A percentile compares a stretch with the other conserved stretches of the same genome.
Conservation (phyloP, 164 flowering plant genomes). For the Euptelea pleiosperma region DNA sequence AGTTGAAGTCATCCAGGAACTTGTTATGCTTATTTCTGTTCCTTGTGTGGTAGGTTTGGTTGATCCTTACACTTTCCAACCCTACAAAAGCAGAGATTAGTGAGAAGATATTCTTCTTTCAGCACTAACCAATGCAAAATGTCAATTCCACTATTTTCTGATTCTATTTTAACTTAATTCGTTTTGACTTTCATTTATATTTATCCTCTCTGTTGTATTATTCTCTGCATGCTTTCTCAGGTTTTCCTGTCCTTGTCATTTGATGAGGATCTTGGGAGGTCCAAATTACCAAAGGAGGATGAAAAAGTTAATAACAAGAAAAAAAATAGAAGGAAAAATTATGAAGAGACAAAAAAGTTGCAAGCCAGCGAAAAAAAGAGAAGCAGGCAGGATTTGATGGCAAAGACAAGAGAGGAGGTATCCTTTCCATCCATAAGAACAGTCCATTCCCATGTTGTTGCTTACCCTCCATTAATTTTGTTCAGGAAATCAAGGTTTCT, state of each 20-base stretch:
- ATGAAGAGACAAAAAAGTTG: constrained; percentile 40
- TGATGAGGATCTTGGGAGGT: constrained; percentile 78
- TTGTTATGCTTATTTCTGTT: too few relatives aligned
- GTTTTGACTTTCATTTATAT: background rate
- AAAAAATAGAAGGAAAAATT: constrained; percentile 37
- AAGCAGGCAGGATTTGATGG: constrained; percentile 47
- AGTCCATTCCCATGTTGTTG: constrained; percentile 4
- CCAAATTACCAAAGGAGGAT: constrained; percentile 30
- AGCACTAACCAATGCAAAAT: too few relatives aligned
- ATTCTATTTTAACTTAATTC: background rate
- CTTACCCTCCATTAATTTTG: background rate
- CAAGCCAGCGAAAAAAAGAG: constrained; percentile 55
- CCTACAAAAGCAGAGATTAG: too few relatives aligned
- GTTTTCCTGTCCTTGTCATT: constrained; percentile 75
- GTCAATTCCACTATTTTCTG: too few relatives aligned
- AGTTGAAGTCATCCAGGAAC: too few relatives aligned
- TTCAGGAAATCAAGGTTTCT: background rate
- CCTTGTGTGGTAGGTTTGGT: too few relatives aligned
- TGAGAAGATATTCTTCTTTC: too few relatives aligned
- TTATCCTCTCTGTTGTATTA: background rate
- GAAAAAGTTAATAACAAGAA: constrained; percentile 38
- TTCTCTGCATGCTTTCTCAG: constrained; percentile 31
- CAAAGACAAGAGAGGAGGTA: constrained; percentile 83
- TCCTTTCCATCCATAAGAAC: constrained; percentile 5
- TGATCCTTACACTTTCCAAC: too few relatives aligned